Evolutionary conservation across 129 eudicot genomes (phyloP).

Genomic region (Flaveria sonorensis): DNA sequence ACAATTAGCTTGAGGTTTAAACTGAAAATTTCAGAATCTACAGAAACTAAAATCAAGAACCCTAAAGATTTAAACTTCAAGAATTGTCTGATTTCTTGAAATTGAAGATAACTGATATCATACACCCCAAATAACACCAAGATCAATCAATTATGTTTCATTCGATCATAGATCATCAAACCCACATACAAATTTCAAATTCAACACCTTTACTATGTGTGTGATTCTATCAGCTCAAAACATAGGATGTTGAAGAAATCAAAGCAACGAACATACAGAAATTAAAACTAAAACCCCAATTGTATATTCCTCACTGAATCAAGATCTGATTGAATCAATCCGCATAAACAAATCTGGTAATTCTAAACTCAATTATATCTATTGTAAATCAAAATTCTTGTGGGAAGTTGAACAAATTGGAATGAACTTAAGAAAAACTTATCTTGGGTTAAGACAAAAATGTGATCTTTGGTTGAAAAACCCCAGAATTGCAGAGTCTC

Average conservation of each 20-base stretch:
- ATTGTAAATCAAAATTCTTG: constrained; percentile 12
- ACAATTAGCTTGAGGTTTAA: background rate
- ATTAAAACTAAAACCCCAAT: constrained; percentile 3
- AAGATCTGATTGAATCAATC: constrained; percentile 40
- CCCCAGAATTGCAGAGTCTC: constrained; percentile 25
- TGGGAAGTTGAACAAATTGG: constrained; percentile 13
- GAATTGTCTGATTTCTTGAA: constrained; percentile 12
- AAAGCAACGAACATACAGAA: background rate
- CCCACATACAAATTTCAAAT: constrained; percentile 36
- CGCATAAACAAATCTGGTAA: constrained; percentile 36
- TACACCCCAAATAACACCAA: background rate
- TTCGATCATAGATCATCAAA: constrained; percentile 25
- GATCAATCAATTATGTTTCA: constrained; percentile 17
- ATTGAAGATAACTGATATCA: background rate
- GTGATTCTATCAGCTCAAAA: constrained; percentile 20
- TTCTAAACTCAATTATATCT: constrained; percentile 16
- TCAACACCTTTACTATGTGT: constrained; percentile 23
- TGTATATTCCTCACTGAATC: constrained; percentile 20
- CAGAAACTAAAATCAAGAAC: background rate
- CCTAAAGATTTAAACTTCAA: constrained; percentile 16
- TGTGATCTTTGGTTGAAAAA: constrained; percentile 29
- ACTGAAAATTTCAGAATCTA: background rate
- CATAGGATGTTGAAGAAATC: background rate
- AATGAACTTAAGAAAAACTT: constrained; percentile 29
- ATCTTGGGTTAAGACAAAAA: constrained; percentile 33